Conservation (phyloP, 768 basidiomycete genomes). For the Boletus sp. region DNA sequence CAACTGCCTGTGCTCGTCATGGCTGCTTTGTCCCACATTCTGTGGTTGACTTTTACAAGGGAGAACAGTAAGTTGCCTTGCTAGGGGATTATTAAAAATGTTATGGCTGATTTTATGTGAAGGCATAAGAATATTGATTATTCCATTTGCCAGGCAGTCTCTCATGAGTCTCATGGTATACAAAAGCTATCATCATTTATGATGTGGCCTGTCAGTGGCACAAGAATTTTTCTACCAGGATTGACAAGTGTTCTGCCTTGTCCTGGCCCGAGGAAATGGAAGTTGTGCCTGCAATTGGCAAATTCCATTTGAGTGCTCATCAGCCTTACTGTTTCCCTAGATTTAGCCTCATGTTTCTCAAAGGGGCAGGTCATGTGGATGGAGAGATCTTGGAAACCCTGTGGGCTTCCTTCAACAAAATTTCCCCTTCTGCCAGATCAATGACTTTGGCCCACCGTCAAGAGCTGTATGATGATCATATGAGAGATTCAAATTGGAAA, state of each 20-base stretch:
- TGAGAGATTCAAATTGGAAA: conserved; percentile 1
- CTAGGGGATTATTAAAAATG: not conserved
- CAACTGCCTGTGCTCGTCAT: not conserved
- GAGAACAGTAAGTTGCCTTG: conserved; percentile 11
- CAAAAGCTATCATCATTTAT: conserved; percentile 22
- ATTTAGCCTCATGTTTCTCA: conserved; percentile 19
- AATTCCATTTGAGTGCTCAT: conserved; percentile 34
- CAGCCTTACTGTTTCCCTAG: conserved; percentile 21
- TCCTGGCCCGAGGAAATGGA: not conserved
- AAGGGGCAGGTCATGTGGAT: conserved; percentile 29
- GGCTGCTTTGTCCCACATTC: conserved; percentile 25
- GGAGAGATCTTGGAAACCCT: conserved; percentile 37
- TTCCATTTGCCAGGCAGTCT: conserved; percentile 21
- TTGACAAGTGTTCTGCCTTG: not conserved
- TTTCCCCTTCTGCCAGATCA: conserved; percentile 18
- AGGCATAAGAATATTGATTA: conserved; percentile 33
- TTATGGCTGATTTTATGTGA: conserved; percentile 3
- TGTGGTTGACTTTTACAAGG: conserved; percentile 33
- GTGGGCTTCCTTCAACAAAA: conserved; percentile 31
- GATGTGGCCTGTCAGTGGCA: conserved; percentile 33
- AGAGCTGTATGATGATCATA: conserved; percentile 19
- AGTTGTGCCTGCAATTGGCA: conserved; percentile 20
- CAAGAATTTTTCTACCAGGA: conserved; percentile 6
- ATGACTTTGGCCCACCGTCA: conserved; percentile 24
- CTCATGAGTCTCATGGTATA: not conserved